Evolutionary conservation across 495 filamentous ascomycete genomes (phyloP).

Genomic region (Aspergillus biplanus): DNA sequence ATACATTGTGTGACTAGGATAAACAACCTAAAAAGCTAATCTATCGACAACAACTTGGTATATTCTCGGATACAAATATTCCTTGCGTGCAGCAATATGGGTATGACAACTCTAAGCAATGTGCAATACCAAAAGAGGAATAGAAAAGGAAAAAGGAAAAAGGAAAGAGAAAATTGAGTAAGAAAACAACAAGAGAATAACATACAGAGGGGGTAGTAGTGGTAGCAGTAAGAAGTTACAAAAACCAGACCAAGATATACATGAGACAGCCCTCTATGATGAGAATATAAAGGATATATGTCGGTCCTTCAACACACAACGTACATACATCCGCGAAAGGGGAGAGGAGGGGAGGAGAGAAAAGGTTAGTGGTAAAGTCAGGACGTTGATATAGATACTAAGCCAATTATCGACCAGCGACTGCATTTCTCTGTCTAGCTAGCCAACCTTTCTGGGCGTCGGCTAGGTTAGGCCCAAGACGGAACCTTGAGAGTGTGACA

Average conservation of each 20-base stretch:
- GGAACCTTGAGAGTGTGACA: conserved; percentile 60
- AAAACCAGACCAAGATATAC: not conserved
- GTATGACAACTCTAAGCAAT: not conserved
- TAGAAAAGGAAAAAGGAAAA: not conserved
- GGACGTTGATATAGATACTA: not conserved
- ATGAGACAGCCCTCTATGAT: not conserved
- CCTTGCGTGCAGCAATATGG: not conserved
- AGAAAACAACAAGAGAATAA: not conserved
- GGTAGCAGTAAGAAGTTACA: not conserved
- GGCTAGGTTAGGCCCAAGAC: conserved; percentile 56
- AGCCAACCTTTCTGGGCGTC: conserved; percentile 89
- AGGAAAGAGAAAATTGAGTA: not conserved
- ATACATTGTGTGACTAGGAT: conserved; percentile 7
- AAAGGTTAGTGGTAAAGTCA: not conserved
- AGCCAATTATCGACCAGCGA: conserved; percentile 51
- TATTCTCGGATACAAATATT: not conserved
- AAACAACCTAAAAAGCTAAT: not conserved
- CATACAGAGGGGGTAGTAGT: not conserved
- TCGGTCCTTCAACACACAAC: too few relatives aligned
- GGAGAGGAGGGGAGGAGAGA: conserved; percentile 3
- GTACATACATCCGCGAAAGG: not conserved
- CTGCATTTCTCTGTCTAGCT: conserved; percentile 79
- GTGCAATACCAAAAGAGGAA: not conserved
- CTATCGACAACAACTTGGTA: conserved; percentile 8
- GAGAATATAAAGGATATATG: not conserved